Evolutionary conservation across 306 rosid genomes (phyloP).

Genomic region (Senna siamea): DNA sequence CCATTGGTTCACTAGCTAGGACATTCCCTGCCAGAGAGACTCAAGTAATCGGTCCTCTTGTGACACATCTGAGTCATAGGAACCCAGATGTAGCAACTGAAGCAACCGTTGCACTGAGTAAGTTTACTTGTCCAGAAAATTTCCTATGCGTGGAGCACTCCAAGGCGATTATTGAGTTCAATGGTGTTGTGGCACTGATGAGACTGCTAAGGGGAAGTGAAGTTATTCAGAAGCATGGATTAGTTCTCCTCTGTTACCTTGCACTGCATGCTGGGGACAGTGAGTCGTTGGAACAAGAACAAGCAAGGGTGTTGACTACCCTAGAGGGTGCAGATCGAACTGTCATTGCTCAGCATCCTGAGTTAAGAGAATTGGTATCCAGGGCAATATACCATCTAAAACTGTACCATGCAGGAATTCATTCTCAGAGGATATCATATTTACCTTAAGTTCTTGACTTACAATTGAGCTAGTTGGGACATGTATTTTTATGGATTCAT

Average conservation of each 20-base stretch:
- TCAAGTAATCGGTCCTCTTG: conserved; percentile 66
- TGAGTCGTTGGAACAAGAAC: conserved; percentile 65
- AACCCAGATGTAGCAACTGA: conserved; percentile 59
- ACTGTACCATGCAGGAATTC: conserved; percentile 71
- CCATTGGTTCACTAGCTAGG: conserved; percentile 81
- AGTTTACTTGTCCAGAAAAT: conserved; percentile 67
- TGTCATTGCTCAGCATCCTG: conserved; percentile 47
- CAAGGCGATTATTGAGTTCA: conserved; percentile 64
- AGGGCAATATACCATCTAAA: conserved; percentile 65
- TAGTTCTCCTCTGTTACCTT: conserved; percentile 73
- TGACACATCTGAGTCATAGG: conserved; percentile 54
- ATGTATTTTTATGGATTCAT: conserved; percentile 42
- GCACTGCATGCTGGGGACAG: conserved; percentile 69
- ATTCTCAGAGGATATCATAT: conserved; percentile 58
- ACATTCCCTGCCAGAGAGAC: conserved; percentile 83
- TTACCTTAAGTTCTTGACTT: too few species aligned
- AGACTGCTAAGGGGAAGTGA: conserved; percentile 63
- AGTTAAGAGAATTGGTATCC: conserved; percentile 60
- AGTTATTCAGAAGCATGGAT: conserved; percentile 48
- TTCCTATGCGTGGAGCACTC: conserved; percentile 71
- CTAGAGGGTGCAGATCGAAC: conserved; percentile 74
- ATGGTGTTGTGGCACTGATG: conserved; percentile 57
- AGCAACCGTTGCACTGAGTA: conserved; percentile 63
- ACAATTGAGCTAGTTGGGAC: conserved; percentile 37
- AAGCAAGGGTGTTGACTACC: conserved; percentile 63